Base-by-base conservation (phyloP, 2,329 filamentous ascomycete genomes). In the Exophiala sp. region DNA sequence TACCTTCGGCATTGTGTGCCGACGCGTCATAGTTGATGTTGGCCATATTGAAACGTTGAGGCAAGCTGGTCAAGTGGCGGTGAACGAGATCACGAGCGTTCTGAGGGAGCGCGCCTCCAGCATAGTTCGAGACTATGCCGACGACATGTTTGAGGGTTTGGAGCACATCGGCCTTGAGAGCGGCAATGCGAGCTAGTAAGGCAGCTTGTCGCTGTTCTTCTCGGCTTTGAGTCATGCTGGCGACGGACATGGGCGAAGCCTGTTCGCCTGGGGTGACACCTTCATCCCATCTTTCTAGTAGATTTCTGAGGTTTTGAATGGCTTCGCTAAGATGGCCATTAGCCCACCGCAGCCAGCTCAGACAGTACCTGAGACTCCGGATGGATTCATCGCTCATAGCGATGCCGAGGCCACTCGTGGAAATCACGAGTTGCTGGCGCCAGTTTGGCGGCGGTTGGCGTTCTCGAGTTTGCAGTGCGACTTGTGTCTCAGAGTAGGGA, bases 381-480 rank as follows among this genome's bases (percentile, higher is more conserved):
- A 96, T 75, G 18, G 89, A 95, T 65, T 94, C 87, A 14, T 95
- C 87, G 65, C 88, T 95, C 80, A 99, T 90, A 1, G 94, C 91
- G 12, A 95, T 86, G 59, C 91, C 91, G 1, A 97, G 79, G 0
- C 91, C 92, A 0, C 91, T 95, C 0, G 92, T 96, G 4, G 89
- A 91, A 68, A 95, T 88, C 62, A 96, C 88, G 14, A 96, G 76
- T 11, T 91, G 85, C 9, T 88, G 89, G 57, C 88, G 89, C 90
- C 91, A 95, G 38, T 76, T 79, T 9, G 67, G 58, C 21, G 71
- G 68, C 41, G 69, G 60, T 50, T 67, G 64, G 24, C 64, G 62
- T 3, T 65, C 59, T 20, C 63, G 65, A 41, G 66, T 47, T 55
- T 58, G 44, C 8, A 59, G 35, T 21, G 56, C 40, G 43, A 60